phyloP scores from a whole-genome alignment of 768 basidiomycete genomes.

The Auriculariales sp. region DNA sequence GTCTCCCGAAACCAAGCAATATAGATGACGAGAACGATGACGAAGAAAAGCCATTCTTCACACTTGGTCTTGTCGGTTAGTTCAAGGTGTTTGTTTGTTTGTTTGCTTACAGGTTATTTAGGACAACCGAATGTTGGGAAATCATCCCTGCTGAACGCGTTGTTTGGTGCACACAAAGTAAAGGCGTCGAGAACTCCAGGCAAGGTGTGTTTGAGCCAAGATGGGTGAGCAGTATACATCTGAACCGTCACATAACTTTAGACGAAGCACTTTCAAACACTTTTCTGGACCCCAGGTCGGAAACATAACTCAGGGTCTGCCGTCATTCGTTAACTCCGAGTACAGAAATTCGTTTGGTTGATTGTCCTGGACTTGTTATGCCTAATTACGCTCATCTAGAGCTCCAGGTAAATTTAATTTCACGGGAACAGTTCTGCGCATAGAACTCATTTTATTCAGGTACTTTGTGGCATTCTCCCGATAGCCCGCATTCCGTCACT shows the following conservation, averaged over 20 bases:
- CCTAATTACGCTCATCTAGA: constrained; percentile 75
- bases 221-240: constrained; percentile 12
- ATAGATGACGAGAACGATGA: constrained; percentile 16
- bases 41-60: constrained; percentile 33
- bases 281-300: constrained; percentile 65
- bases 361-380: constrained; percentile 92
- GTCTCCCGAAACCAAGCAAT: constrained; percentile 9
- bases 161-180: constrained; percentile 62
- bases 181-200: constrained; percentile 77
- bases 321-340: too few species aligned
- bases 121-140: constrained; percentile 97
- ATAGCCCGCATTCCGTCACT: constrained; percentile 77
- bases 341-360: constrained; percentile 64
- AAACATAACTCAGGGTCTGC: too few species aligned
- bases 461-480: constrained; percentile 54
- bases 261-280: constrained; percentile 94
- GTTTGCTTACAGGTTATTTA: constrained; percentile 13
- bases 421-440: background rate
- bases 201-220: constrained; percentile 38
- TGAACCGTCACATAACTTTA: constrained; percentile 14
- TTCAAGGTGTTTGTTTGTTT: background rate
- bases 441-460: constrained; percentile 22
- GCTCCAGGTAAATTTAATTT: constrained; percentile 43
- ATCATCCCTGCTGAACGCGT: constrained; percentile 79
- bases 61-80: constrained; percentile 68